Base-by-base conservation (phyloP, 441 rosid genomes). In the Euphorbia celastroides region DNA sequence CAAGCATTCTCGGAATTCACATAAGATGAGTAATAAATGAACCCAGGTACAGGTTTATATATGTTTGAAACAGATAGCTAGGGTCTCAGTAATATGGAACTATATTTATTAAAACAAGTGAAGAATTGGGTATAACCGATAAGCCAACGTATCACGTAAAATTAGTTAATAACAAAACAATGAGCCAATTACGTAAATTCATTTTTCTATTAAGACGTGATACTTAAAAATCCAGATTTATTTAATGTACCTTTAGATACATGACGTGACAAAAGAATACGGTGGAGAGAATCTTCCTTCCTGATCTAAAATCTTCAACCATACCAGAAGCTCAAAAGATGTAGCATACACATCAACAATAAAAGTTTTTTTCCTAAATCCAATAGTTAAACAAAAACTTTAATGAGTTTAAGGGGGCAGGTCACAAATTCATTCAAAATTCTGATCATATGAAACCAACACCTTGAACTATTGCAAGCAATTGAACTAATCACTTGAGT, bases 301-400 rank as follows among this genome's bases (percentile, higher is more conserved):
- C 59, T 25, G 16, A 55, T 55, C 16, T 30, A 56, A 3, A 56
- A 56, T 38, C 11, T 26, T 44, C 8, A 42, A 62, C 28, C 5
- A 42, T 25, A 62, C n/a, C 31, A 62, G 25, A 42, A 44, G 55
- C 36, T 48, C 65, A 23, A 38, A 61, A 22, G 20, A 22, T 61
- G 7, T 12, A n/a, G 65, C 65, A 22, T 41, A 41, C 7, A 65
- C 23, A 16, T 23, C 13, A 23, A 28, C 50, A 5, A 34, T 16
- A 59, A 59, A 22, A 11, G n/a, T n/a, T 12, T 13, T 31, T 48
- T 12, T 30, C n/a, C 61, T 31, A 7, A 22, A 7, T 25, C 48
- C 46, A 16, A 20, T 14, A 14, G 36, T 44, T 27, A 27, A 36
- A 48, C 22, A 22, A 23, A 23, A 25, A 31, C 34, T 48, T 46